Percentiles rank a stretch among this genome's conserved stretches.
Evolutionary conservation across 139 green algal species (phyloP).

Genomic region (Chlorella sp.): DNA sequence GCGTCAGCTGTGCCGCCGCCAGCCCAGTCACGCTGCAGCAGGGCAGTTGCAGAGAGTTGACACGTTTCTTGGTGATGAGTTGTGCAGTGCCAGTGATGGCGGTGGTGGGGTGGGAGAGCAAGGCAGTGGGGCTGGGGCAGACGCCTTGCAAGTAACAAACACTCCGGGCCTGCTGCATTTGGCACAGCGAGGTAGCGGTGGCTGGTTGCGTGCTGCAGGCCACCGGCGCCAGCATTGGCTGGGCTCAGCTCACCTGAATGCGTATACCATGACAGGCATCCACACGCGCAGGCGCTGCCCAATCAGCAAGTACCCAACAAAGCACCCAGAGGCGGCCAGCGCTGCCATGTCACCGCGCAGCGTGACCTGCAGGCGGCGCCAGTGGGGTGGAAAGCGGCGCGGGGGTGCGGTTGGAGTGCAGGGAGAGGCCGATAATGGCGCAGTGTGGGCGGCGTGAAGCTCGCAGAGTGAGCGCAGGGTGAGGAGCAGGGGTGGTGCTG

Average conservation of each 20-base stretch:
- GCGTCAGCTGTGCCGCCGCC: constrained; percentile 38
- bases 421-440: too few relatives aligned
- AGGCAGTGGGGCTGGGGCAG: not conserved
- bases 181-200: not conserved
- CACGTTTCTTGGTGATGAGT: not conserved
- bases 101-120: not conserved
- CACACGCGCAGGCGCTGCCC: constrained; percentile 56
- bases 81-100: not conserved
- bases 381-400: too few relatives aligned
- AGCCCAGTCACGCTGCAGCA: constrained; percentile 60
- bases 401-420: not conserved
- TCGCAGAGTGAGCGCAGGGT: too few relatives aligned
- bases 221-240: not conserved
- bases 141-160: not conserved
- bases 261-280: constrained; percentile 87
- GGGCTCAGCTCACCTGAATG: constrained; percentile 19
- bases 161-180: too few relatives aligned
- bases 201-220: not conserved
- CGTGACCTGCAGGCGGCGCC: constrained; percentile 42
- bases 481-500: not conserved
- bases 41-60: not conserved
- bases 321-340: constrained; percentile 60
- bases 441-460: not conserved
- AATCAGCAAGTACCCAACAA: constrained; percentile 67
- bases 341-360: constrained; percentile 70